These are phyloP conservation scores for Alternaria solani DNA, from an alignment of 2,329 filamentous ascomycete genomes.

Conservation along the genomic window DNA sequence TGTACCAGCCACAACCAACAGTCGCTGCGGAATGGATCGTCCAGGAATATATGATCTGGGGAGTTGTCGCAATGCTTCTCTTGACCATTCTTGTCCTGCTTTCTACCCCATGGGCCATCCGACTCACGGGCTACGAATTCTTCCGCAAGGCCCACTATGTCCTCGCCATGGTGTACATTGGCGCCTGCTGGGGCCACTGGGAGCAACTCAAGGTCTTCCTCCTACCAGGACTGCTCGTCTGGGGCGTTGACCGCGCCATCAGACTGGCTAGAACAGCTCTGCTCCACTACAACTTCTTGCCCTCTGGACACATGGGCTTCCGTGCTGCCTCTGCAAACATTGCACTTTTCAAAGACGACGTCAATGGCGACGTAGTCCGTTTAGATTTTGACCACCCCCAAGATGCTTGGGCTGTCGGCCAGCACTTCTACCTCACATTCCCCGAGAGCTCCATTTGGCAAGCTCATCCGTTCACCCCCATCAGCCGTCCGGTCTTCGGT, in stretches of 20 bases:
- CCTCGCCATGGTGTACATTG: constrained; percentile 76
- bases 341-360: constrained; percentile 47
- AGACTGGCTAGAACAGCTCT: constrained; percentile 66
- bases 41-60: constrained; percentile 76
- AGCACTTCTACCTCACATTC: constrained; percentile 77
- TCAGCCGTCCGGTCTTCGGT: constrained; percentile 36
- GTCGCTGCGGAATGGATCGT: constrained; percentile 65
- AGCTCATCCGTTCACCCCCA: constrained; percentile 70
- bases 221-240: constrained; percentile 66
- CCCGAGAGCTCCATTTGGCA: constrained; percentile 73
- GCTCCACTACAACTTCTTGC: constrained; percentile 61
- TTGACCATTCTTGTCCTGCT: constrained; percentile 68
- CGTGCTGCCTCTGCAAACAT: constrained; percentile 37
- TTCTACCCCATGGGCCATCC: constrained; percentile 67
- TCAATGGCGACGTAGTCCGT: constrained; percentile 63
- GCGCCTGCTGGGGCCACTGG: constrained; percentile 81
- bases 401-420: constrained; percentile 69
- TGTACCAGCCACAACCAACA: constrained; percentile 76
- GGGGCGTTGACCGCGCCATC: constrained; percentile 69
- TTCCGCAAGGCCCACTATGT: constrained; percentile 79
- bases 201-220: constrained; percentile 58
- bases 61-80: constrained; percentile 72
- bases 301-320: constrained; percentile 43
- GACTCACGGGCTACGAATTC: constrained; percentile 76
- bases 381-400: constrained; percentile 71